A percentile compares a stretch with the other conserved stretches of the same genome.
Conservation (phyloP, 1,139 yeast species). For the Debaryomyces sp. region DNA sequence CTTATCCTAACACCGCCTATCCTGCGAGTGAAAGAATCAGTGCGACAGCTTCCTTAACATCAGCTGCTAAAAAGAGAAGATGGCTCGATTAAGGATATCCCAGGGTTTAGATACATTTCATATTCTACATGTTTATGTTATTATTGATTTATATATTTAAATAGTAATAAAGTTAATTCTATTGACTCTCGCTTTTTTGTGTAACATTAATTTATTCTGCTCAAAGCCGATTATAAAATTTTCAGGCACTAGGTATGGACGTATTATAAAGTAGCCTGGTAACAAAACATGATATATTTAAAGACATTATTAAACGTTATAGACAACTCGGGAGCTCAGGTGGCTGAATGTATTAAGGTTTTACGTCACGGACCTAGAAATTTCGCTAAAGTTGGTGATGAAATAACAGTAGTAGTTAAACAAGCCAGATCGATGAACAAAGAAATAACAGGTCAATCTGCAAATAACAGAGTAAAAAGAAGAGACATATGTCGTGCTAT, state of each 20-base stretch:
- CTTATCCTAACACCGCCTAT: conserved; percentile 58
- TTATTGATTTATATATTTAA: not conserved
- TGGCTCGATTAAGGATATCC: conserved; percentile 27
- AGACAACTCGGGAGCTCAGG: conserved; percentile 93
- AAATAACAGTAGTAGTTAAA: conserved; percentile 92
- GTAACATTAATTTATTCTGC: not conserved
- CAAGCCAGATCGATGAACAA: conserved; percentile 77
- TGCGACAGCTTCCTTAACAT: conserved; percentile 39
- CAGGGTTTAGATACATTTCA: not conserved
- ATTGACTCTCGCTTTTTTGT: not conserved
- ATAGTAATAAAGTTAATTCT: not conserved
- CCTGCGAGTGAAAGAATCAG: conserved; percentile 45
- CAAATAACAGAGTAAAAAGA: conserved; percentile 82
- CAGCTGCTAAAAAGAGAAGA: conserved; percentile 40
- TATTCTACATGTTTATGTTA: not conserved
- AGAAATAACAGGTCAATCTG: conserved; percentile 67
- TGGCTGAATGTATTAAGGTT: conserved; percentile 95
- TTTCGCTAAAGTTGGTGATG: conserved; percentile 86
- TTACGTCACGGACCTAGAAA: conserved; percentile 85
- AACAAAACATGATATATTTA: conserved; percentile 72
- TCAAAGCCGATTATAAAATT: conserved; percentile 2
- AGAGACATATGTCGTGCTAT: conserved; percentile 97
- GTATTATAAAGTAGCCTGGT: not conserved
- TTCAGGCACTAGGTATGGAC: not conserved
- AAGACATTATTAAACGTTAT: conserved; percentile 88